phyloP scores from a whole-genome alignment of 495 filamentous ascomycete genomes.

The Penicillium paradoxum region DNA sequence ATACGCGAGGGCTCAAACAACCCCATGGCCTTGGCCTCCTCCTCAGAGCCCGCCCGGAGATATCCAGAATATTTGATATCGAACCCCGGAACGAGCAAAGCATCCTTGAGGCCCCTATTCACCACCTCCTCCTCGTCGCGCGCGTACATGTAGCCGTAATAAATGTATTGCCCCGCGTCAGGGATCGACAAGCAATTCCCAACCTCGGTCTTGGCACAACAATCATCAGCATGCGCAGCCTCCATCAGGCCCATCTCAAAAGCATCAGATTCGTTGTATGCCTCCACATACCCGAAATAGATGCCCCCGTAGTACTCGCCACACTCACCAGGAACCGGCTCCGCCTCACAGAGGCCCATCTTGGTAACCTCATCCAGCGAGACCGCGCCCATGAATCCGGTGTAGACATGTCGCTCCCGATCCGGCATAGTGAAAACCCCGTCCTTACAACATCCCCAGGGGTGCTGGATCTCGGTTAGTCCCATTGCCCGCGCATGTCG shows the following conservation, averaged over 20 bases:
- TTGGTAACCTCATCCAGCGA: neutral
- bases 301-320: neutral
- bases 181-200: neutral
- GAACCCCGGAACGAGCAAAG: neutral
- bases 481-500: neutral
- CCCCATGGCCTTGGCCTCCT: neutral
- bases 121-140: neutral
- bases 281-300: neutral
- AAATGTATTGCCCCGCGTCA: neutral
- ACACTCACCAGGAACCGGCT: neutral
- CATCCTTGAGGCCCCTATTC: neutral
- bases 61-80: neutral
- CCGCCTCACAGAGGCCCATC: neutral
- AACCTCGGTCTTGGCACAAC: neutral
- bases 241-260: neutral
- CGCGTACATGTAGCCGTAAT: constrained; percentile 3
- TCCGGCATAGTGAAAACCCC: neutral
- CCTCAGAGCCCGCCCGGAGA: neutral
- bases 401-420: neutral
- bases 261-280: neutral
- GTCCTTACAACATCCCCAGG: constrained; percentile 1
- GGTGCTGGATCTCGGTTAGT: neutral
- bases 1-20: constrained; percentile 1
- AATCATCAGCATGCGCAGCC: neutral
- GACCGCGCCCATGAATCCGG: neutral